Base-by-base conservation (phyloP, 2,329 filamentous ascomycete species). In the Acrocalymma vagum region DNA sequence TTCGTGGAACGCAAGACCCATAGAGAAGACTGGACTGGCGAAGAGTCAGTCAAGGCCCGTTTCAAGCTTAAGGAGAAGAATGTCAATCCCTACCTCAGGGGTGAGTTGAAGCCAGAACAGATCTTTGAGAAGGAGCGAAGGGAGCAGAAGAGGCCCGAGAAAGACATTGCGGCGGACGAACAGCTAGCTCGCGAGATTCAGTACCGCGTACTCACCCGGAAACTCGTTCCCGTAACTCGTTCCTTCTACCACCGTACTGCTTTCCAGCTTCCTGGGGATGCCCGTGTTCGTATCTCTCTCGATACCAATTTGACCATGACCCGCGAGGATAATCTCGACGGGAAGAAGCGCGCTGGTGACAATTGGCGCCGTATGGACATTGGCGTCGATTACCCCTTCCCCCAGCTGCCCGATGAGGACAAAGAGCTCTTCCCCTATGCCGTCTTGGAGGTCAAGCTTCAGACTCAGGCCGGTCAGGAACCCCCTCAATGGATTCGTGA, bases 321-420 rank as follows among this genome's bases (percentile, higher is more conserved):
- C 31, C 88, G 94, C 17, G 94, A 99, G 70, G 94, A 99, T 69
- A 97, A 97, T 63, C 73, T 96, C 25, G 92, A 96, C 62, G 93
- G 91, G 28, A 80, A 79, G 32, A 76, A 72, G 41, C 83, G 94
- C 32, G 78, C 85, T 5, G 94, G 93, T 14, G 80, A 92, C 54
- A 96, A 97, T 73, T 99, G 94, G 94, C 83, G 94, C 45, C 85
- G 94, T 28, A 97, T 88, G 85, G 94, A 99, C 67, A 97, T 99
- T 64, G 94, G 94, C 4, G 90, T 99, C 47, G 94, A 99, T 69
- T 96, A 80, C 67, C 94, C 94, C 0, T 99, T 99, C 73, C 85
- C 85, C 5, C 92, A 99, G 65, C 77, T 99, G 6, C 90, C 91
- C 0, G 72, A 88, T 0, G 86, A 87, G 48, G 94, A 99, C 64